Evolutionary conservation across 148 eudicot species (phyloP), one percentile per base, ranked within the genome.

Genomic region (Amaranthus hypochondriacus): DNA sequence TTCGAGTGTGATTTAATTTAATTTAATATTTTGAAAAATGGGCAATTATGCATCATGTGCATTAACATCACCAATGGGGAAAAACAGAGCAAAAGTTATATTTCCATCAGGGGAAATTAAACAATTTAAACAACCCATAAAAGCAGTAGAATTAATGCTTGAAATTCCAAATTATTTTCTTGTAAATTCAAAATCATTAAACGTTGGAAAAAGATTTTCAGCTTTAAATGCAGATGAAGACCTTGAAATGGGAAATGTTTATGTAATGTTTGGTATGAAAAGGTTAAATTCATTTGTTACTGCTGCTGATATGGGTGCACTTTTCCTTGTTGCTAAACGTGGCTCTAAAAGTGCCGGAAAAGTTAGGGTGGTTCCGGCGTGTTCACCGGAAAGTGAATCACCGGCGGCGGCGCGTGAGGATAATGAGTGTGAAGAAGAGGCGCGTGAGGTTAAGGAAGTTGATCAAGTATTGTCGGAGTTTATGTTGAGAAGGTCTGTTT

Each of bases 131-230:
- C 77, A 88, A 55, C 82, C 87, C 0, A 75, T 60, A 2, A 90
- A 88, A 44, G 97, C 93, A 0, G 98, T 96, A 0, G 98, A 95
- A 67, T 75, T 90, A 15, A 95, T 95, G 98, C 73, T 95, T 14
- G 98, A 95, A 48, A 73, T 80, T 0, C 98, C 97, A 0, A 84
- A 77, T 14, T 82, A 39, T 62, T 95, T 95, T 71, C 62, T 95
- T 3, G 89, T 85, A 7, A 83, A 87, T 70, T 82, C 92, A 0
- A 74, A 21, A 47, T 84, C 92, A 4, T 81, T 95, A 5, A 83
- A 83, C 3, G 75, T 84, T 15, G 93, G 96, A 0, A 70, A 81
- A 49, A 52, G 97, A 69, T 87, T 95, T 69, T 71, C 85, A 2
- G 83, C 98, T 5, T 84, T 95, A 8, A 81, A 76, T 66, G 98